Percentiles rank a stretch among this genome's conserved stretches.
These are phyloP conservation scores for Trichoderma virens DNA, from an alignment of 495 filamentous ascomycete genomes.

Conservation along the genomic window DNA sequence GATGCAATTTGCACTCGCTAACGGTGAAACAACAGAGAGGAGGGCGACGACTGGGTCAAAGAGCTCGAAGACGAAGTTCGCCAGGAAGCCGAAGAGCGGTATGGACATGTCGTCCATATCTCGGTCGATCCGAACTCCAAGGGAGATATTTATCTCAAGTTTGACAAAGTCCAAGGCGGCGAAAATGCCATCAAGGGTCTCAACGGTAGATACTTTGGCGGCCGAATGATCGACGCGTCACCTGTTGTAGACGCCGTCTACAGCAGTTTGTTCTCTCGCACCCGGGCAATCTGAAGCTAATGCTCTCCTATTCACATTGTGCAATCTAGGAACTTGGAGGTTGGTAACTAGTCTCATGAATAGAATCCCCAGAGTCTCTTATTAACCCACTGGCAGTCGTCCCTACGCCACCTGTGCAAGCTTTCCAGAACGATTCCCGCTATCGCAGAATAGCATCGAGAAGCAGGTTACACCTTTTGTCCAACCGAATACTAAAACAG, in stretches of 20 bases:
- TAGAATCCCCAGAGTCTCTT: neutral
- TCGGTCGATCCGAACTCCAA: slow-evolving; percentile 85
- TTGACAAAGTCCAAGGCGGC: slow-evolving; percentile 87
- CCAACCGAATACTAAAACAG: neutral
- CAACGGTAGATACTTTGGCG: slow-evolving; percentile 93
- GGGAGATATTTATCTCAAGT: slow-evolving; percentile 98
- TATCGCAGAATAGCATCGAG: neutral
- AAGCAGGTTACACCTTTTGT: slow-evolving; percentile 4
- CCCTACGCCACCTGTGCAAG: neutral
- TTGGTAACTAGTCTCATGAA: neutral
- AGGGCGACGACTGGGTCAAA: slow-evolving; percentile 82
- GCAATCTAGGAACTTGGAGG: slow-evolving; percentile 11
- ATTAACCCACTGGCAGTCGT: neutral
- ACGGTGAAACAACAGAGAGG: slow-evolving; percentile 57
- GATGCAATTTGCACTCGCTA: slow-evolving; percentile 24
- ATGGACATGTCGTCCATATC: slow-evolving; percentile 98
- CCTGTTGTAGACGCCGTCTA: slow-evolving; percentile 98
- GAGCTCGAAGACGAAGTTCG: slow-evolving; percentile 92
- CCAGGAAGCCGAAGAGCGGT: slow-evolving; percentile 88
- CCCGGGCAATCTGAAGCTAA: slow-evolving; percentile 61
- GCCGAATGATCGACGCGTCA: slow-evolving; percentile 79
- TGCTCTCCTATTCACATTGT: slow-evolving; percentile 26
- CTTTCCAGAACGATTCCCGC: neutral
- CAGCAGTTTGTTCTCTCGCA: slow-evolving; percentile 89
- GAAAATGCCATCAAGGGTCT: slow-evolving; percentile 96